Evolutionary conservation across 352 stramenopile genomes (phyloP), one percentile per base, ranked within the genome.

Genomic region (Globisporangium spinosum): DNA sequence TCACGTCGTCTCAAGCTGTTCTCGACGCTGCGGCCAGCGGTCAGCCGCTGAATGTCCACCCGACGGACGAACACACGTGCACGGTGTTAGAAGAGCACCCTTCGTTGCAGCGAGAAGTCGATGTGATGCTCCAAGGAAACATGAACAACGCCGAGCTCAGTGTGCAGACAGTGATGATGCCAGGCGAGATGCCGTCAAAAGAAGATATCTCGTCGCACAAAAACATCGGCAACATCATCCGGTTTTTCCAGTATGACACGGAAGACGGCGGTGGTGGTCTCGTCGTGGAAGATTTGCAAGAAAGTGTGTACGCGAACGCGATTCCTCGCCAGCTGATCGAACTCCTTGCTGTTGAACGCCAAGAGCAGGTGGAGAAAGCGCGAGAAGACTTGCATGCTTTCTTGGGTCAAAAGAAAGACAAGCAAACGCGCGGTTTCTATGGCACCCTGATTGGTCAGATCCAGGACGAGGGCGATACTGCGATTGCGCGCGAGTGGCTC

Each of bases 201-300:
- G 88, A 93, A n/a, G 86, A 94, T 13, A 34, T 76, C 67, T 78
- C 85, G 4, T 79, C 82, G 10, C 88, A 96, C 74, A 92, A 93
- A 69, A 92, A 93, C 66, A 96, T 96, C 58, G 88, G 88, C 25
- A 94, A 96, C 72, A 93, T 96, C 53, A 93, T 94, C 45, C 85
- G 86, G 13, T 96, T 92, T 61, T 96, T 96, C 67, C 87, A 94
- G 69, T 96, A 94, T 38, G 88, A 96, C 57, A 90, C 88, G 23
- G 85, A 94, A 69, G 83, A 93, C 67, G 88, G 86, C 0, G 80
- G 82, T 2, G 87, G 81, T 54, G 88, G 86, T 32, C 77, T 96
- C 17, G 88, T 96, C 1, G 88, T 96, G 2, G 88, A 96, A 64
- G 88, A 94, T 53, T 64, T 96, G 35, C 84, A 94, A 56, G 88